Base-by-base conservation (phyloP, 352 stramenopile species). In the Globisporangium radiosum region DNA sequence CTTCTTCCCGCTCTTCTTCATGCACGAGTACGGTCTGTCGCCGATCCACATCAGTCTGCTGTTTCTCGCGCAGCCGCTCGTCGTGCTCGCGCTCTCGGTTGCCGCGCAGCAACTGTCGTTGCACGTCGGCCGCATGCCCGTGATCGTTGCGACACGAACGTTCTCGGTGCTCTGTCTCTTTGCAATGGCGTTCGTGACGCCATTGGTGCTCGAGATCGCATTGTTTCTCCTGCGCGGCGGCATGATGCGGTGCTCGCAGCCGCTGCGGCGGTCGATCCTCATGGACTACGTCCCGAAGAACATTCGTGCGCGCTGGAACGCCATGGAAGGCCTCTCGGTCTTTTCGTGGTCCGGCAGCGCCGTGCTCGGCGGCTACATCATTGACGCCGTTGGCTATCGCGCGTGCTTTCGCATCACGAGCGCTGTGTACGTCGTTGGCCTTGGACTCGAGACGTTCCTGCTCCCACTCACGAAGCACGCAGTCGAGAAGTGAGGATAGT, bases 1-100 rank as follows among this genome's bases (percentile, higher is more conserved):
- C 56, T 92, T 92, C 58, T 92, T 92, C 69, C 82, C 82, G 37
- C 63, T 92, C 2, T 92, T 92, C 58, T 92, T 92, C 62, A 87
- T 85, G 65, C 68, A 88, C 38, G 80, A 92, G 57, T 90, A 92
- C 66, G 72, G 72, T 7, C 69, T 92, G 38, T 78, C 82, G 36
- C 82, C 82, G 17, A 89, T 89, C 55, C 76, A 90, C 49, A 73
- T 92, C 36, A 88, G 71, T 39, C 56, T 74, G 39, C 65, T 92
- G 5, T 92, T 89, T 63, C 65, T 87, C 55, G 66, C 68, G 14
- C 82, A 90, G 59, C 82, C 82, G 13, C 64, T 92, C 19, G 42
- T 92, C 11, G 68, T 90, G 54, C 83, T 92, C 64, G 70, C 72
- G 48, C 58, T 92, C 9, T 87, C 82, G n/a, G 80, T 75, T 47